phyloP scores from a whole-genome alignment of 1,139 yeast species.

The Candida sp. region DNA sequence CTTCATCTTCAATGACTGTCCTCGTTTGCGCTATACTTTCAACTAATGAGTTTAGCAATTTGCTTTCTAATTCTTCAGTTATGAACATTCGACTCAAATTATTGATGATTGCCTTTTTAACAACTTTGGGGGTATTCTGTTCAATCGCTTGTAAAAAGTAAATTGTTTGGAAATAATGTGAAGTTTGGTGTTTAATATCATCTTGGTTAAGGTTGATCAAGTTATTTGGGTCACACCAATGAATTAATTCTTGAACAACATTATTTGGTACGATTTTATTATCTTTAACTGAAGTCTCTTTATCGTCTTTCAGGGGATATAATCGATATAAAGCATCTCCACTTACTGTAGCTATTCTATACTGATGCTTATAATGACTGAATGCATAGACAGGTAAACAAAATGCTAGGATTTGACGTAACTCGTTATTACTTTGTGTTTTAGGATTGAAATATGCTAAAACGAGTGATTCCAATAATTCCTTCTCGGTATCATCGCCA shows the following conservation, averaged over 20 bases:
- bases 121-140: constrained; percentile 49
- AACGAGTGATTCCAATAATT: constrained; percentile 65
- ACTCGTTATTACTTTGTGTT: constrained; percentile 58
- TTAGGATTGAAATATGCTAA: constrained; percentile 73
- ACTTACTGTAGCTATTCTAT: constrained; percentile 58
- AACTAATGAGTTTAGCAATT: constrained; percentile 27
- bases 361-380: constrained; percentile 74
- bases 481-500: constrained; percentile 25
- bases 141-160: constrained; percentile 52
- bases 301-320: constrained; percentile 25
- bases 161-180: constrained; percentile 58
- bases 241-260: constrained; percentile 72
- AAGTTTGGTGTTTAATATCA: constrained; percentile 35
- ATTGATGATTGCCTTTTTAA: constrained; percentile 54
- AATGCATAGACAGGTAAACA: constrained; percentile 90
- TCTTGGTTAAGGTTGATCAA: constrained; percentile 51
- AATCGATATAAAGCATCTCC: constrained; percentile 67
- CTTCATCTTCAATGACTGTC: constrained; percentile 19
- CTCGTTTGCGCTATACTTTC: constrained; percentile 34
- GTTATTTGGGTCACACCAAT: constrained; percentile 85
- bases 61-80: constrained; percentile 25
- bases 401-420: constrained; percentile 80
- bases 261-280: constrained; percentile 48
- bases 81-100: constrained; percentile 48
- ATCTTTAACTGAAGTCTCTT: constrained; percentile 18